Evolutionary conservation across 208 protist species (phyloP).

Genomic region (Trypanosoma platydactyli): DNA sequence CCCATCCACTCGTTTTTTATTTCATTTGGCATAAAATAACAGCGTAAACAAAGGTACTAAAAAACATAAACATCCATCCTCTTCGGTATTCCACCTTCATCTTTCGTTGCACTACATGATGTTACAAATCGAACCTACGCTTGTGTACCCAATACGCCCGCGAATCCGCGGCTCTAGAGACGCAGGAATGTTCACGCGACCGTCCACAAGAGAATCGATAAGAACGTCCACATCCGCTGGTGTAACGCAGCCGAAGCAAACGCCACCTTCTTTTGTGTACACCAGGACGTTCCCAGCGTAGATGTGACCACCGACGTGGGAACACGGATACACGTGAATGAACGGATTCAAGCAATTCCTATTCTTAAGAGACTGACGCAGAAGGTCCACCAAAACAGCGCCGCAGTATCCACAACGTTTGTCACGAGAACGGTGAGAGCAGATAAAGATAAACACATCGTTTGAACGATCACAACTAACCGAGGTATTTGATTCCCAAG

Average conservation of each 20-base stretch:
- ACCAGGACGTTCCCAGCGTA: constrained; percentile 91
- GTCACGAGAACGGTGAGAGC: constrained; percentile 78
- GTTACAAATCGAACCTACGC: constrained; percentile 12
- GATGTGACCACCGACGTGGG: constrained; percentile 88
- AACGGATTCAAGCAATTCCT: constrained; percentile 28
- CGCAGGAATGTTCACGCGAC: constrained; percentile 46
- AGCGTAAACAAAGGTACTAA: too few species aligned
- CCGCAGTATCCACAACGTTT: constrained; percentile 89
- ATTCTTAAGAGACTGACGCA: constrained; percentile 51
- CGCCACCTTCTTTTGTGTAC: constrained; percentile 78
- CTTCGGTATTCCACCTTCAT: too few species aligned
- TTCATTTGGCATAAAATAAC: too few species aligned
- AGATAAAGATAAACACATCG: constrained; percentile 88
- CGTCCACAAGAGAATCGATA: constrained; percentile 54
- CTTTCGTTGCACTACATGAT: constrained; percentile 11
- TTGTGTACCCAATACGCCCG: constrained; percentile 39
- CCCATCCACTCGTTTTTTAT: too few species aligned
- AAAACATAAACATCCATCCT: too few species aligned
- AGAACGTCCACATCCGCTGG: constrained; percentile 67
- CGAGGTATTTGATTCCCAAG: constrained; percentile 67
- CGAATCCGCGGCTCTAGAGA: constrained; percentile 61
- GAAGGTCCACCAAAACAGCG: constrained; percentile 76
- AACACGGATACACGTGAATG: constrained; percentile 72
- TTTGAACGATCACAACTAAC: constrained; percentile 71
- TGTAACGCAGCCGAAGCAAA: constrained; percentile 88